Evolutionary conservation across 768 basidiomycete species (phyloP).

Genomic region (Pisolithus marmoratus): DNA sequence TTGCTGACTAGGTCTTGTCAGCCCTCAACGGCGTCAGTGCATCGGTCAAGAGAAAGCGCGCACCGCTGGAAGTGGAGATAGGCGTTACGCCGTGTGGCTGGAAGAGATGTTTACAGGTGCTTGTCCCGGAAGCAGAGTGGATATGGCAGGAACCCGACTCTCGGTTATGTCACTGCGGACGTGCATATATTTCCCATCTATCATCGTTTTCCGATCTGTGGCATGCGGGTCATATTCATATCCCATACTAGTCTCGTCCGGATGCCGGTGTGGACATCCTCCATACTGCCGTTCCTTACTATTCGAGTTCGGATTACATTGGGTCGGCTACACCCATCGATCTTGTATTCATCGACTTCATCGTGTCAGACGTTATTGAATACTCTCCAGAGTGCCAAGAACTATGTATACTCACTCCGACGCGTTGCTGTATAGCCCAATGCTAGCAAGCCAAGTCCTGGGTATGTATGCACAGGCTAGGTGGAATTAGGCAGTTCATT

Average conservation of each 20-base stretch:
- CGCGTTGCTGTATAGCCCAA: constrained; percentile 47
- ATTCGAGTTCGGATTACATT: constrained; percentile 51
- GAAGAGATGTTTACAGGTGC: constrained; percentile 44
- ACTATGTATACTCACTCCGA: constrained; percentile 49
- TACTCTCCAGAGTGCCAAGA: constrained; percentile 40
- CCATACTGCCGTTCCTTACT: constrained; percentile 58
- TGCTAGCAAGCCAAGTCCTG: constrained; percentile 29
- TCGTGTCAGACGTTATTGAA: constrained; percentile 58
- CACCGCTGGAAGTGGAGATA: constrained; percentile 14
- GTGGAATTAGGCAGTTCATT: not conserved
- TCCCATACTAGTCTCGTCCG: constrained; percentile 49
- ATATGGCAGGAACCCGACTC: constrained; percentile 46
- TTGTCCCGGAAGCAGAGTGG: constrained; percentile 30
- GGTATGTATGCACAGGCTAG: not conserved
- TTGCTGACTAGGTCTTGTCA: constrained; percentile 51
- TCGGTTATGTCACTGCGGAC: constrained; percentile 73
- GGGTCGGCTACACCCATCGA: constrained; percentile 59
- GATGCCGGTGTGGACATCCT: constrained; percentile 69
- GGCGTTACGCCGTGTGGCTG: constrained; percentile 51
- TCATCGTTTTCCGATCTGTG: not conserved
- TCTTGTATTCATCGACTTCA: constrained; percentile 73
- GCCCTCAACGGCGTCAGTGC: constrained; percentile 45
- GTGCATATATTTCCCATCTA: constrained; percentile 31
- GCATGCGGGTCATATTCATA: not conserved
- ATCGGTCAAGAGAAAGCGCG: constrained; percentile 27